These are phyloP conservation scores for Globisporangium solare DNA, from an alignment of 352 stramenopile species.

Conservation along the genomic window DNA sequence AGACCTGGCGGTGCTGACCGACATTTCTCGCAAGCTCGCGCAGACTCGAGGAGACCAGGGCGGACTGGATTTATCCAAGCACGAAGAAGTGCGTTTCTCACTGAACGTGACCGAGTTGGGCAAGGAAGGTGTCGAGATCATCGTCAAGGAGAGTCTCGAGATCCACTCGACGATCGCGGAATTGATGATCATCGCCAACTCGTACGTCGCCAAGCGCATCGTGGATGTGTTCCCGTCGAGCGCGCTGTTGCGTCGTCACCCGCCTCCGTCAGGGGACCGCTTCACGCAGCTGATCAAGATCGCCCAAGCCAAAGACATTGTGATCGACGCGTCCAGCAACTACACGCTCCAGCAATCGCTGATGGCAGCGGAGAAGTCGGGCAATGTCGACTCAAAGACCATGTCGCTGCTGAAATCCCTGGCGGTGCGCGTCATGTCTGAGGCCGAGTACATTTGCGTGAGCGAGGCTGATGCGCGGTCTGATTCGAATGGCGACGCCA, in stretches of 20 bases:
- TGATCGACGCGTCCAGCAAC: constrained; percentile 77
- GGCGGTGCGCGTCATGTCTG: constrained; percentile 91
- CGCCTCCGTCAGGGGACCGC: constrained; percentile 63
- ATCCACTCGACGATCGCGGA: constrained; percentile 93
- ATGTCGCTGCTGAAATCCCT: constrained; percentile 91
- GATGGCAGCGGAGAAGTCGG: constrained; percentile 43
- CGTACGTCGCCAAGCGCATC: constrained; percentile 83
- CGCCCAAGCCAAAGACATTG: constrained; percentile 60
- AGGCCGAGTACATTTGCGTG: constrained; percentile 91
- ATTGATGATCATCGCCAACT: constrained; percentile 93
- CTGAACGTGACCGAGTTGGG: constrained; percentile 67
- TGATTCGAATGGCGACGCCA: constrained; percentile 36
- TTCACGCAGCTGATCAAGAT: constrained; percentile 76
- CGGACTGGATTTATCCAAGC: constrained; percentile 73
- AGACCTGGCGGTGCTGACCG: constrained; percentile 56
- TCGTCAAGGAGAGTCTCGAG: constrained; percentile 88
- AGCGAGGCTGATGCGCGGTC: constrained; percentile 44
- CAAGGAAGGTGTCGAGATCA: constrained; percentile 79
- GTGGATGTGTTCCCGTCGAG: constrained; percentile 72
- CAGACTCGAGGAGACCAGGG: constrained; percentile 58
- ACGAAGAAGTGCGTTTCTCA: constrained; percentile 84
- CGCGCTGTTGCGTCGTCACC: constrained; percentile 86
- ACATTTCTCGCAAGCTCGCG: constrained; percentile 59
- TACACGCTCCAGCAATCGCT: constrained; percentile 81
- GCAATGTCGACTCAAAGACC: constrained; percentile 69